These are phyloP conservation scores for Wakefieldia striispora DNA, from an alignment of 768 basidiomycete genomes.

Conservation along the genomic window DNA sequence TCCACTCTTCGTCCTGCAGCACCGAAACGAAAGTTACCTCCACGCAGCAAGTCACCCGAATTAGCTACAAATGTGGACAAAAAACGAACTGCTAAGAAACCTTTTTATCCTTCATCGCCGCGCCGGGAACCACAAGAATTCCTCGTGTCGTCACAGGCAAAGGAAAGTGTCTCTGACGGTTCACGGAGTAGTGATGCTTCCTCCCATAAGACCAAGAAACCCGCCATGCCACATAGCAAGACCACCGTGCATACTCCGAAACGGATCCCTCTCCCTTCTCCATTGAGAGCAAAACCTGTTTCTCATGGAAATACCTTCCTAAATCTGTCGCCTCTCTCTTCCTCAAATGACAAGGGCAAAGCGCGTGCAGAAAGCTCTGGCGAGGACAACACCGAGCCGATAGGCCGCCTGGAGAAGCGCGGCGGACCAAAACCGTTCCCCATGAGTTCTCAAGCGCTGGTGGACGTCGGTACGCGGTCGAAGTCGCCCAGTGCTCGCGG, in stretches of 20 bases:
- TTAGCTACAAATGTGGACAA: not conserved
- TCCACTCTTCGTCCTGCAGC: conserved; percentile 15
- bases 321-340: conserved; percentile 23
- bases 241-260: not conserved
- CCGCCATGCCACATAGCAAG: conserved; percentile 6
- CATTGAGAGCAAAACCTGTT: conserved; percentile 8
- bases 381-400: not conserved
- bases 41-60: conserved; percentile 9
- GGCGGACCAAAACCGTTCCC: conserved; percentile 39
- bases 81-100: conserved; percentile 11
- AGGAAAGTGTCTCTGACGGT: conserved; percentile 20
- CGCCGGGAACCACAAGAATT: conserved; percentile 22
- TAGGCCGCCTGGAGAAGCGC: not conserved
- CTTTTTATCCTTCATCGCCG: not conserved
- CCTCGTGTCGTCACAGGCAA: conserved; percentile 22
- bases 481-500: conserved; percentile 15
- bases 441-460: conserved; percentile 46
- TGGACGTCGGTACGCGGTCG: conserved; percentile 35
- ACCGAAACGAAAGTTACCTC: conserved; percentile 1
- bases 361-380: conserved; percentile 2
- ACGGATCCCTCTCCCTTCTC: conserved; percentile 22
- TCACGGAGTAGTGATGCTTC: conserved; percentile 8
- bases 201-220: conserved; percentile 12
- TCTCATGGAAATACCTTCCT: conserved; percentile 20
- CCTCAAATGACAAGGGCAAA: conserved; percentile 18